Conservation (phyloP, 2,329 filamentous ascomycete species). For the Camptophora hylomeconis region DNA sequence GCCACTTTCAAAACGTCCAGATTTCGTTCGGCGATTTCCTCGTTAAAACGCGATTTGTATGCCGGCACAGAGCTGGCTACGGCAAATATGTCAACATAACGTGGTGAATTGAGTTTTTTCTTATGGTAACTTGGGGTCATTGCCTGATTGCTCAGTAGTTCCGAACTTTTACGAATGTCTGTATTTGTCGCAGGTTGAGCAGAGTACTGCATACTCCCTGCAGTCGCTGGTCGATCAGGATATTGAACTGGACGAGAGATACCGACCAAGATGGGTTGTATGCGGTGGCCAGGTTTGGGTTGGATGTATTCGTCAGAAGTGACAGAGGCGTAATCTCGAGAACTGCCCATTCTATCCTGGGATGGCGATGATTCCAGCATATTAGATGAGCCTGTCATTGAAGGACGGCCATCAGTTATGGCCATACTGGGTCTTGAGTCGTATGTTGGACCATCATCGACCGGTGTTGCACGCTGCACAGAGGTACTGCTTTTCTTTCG, state of each 20-base stretch:
- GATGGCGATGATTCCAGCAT: too few relatives aligned
- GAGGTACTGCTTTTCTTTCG: too few relatives aligned
- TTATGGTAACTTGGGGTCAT: slow-evolving; percentile 5
- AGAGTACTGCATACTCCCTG: slow-evolving; percentile 14
- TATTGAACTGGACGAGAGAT: slow-evolving; percentile 9
- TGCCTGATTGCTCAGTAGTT: slow-evolving; percentile 5
- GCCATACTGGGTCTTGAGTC: slow-evolving; percentile 9
- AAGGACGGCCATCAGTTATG: slow-evolving; percentile 3
- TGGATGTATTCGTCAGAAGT: slow-evolving; percentile 4
- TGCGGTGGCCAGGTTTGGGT: slow-evolving; percentile 3
- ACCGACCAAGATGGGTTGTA: slow-evolving; percentile 9
- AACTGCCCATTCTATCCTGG: neutral
- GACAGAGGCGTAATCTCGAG: slow-evolving; percentile 1
- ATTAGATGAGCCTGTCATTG: slow-evolving; percentile 1
- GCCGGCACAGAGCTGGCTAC: slow-evolving; percentile 6
- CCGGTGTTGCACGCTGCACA: too few relatives aligned
- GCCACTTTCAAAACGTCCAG: slow-evolving; percentile 9
- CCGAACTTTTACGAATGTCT: neutral
- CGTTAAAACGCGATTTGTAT: slow-evolving; percentile 10
- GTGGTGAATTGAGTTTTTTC: slow-evolving; percentile 8
- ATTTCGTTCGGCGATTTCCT: slow-evolving; percentile 15
- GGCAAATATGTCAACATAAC: slow-evolving; percentile 15
- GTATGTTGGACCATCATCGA: too few relatives aligned
- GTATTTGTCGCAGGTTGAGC: slow-evolving; percentile 10
- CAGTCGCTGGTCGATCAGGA: slow-evolving; percentile 11